Evolutionary conservation across 2,329 filamentous ascomycete genomes (phyloP), one percentile per base, ranked within the genome.

Genomic region (Aspergillus terreus): DNA sequence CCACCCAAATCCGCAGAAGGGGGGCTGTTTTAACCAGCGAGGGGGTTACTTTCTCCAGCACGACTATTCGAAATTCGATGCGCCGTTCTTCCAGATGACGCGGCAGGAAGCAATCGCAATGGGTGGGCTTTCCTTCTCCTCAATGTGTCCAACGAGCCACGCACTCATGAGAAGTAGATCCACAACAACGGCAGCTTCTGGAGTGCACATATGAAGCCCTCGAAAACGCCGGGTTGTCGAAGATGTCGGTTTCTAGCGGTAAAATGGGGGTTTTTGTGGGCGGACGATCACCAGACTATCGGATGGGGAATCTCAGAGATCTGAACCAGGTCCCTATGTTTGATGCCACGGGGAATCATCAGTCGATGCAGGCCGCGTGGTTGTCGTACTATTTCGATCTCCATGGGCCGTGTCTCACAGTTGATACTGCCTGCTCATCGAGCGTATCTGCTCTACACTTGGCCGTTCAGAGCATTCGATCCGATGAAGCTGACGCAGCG

Each of bases 41-140:
- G 51, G 53, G 3, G 53, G 45, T 1, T 51, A 58, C 33, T 68
- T 68, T 45, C 36, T 71, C 4, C 11, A 56, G 2, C 47, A 64
- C 15, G 61, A 67, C 47, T 21, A 60, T 7, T 44, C 38, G 2
- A 21, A 21, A 0, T 48, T 48, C 32, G 46, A 48, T 23, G 46
- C 46, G 4, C 46, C 46, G 6, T 48, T 48, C 25, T 48, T 48
- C 36, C 23, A 35, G 10, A 38, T 48, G 36, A 30, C 36, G 12
- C 21, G 36, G 14, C 15, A 42, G 10, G 46, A 48, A 23, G 46
- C 46, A 11, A 25, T 25, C 9, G 36, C 36, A 19, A 38, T 48
- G 15, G 46, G 42, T 27, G 27, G 27, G 27, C 10, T 30, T 30
- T 30, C 27, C 10, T 11, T 30, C 7, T 30, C 27, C 3, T 30